Base-by-base conservation (phyloP, 2,329 filamentous ascomycete species). In the Colletotrichum neosansevieriae region DNA sequence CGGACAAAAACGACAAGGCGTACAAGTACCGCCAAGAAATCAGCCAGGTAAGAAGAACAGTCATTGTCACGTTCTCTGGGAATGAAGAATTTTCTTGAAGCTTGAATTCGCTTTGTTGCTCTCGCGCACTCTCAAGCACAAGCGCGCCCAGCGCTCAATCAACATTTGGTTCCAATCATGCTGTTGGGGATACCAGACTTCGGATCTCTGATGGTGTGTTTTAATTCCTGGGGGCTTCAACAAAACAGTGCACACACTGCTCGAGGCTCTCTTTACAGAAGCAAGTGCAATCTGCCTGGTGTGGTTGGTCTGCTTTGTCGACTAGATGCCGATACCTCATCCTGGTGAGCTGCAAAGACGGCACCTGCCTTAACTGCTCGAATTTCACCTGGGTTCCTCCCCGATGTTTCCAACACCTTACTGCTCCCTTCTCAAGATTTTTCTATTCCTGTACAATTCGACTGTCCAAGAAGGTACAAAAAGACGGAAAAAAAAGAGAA, bases 11-110 rank as follows among this genome's bases (percentile, higher is more conserved):
- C 87, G 75, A 90, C 88, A 80, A 87, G 76, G 80, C 85, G 70
- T 88, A 87, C 75, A 98, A 98, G 81, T 99, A 98, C 81, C 90
- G 94, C 79, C 94, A 97, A 83, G 96, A 99, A 86, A 99, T 99
- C 82, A 96, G 97, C 82, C 95, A 97, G 92, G 93, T 94, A 78
- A 82, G 90, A 59, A 17, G 15, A 36, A 38, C 7, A 36, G 11
- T 32, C 38, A 6, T n/a, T 47, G 10, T 13, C 17, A 13, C 24
- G 13, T 29, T n/a, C 10, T 45, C 11, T 29, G 7, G 29, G 7
- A 6, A 29, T 29, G 29, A 6, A 34, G 4, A 5, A 11, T 40
- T 40, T 59, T 21, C 24, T 24, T 17, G 29, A 32, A 24, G 34
- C 7, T 32, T n/a, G 6, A 1, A 15, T 4, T 21, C 15, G 32